phyloP scores from a whole-genome alignment of 2,329 filamentous ascomycete genomes.

The Magnaporthiopsis rhizophila region DNA sequence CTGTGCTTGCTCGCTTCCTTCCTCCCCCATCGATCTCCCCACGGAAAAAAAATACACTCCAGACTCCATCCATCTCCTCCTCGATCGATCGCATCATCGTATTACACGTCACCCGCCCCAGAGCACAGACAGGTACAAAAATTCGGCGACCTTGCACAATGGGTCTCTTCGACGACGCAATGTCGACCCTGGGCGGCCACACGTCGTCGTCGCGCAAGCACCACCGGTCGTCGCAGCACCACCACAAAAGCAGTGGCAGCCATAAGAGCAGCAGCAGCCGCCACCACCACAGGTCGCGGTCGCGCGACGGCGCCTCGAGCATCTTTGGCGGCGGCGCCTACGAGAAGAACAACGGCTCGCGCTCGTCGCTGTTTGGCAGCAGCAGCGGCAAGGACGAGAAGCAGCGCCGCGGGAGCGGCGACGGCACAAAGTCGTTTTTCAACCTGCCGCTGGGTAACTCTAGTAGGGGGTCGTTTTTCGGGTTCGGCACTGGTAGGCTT shows the following conservation, averaged over 20 bases:
- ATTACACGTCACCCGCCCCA: background rate
- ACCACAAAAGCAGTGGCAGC: slow-evolving; percentile 8
- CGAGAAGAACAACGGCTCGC: slow-evolving; percentile 18
- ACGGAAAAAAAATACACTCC: no score
- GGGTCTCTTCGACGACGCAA: slow-evolving; percentile 27
- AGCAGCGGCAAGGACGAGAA: slow-evolving; percentile 24
- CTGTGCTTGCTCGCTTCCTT: no score
- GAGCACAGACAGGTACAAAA: background rate
- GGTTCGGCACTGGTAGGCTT: slow-evolving; percentile 27
- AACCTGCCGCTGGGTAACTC: slow-evolving; percentile 29
- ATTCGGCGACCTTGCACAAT: slow-evolving; percentile 13
- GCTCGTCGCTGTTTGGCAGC: slow-evolving; percentile 23
- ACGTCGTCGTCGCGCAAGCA: slow-evolving; percentile 15
- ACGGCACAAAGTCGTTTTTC: slow-evolving; percentile 26
- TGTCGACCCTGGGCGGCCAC: slow-evolving; percentile 21
- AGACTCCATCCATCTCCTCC: no score
- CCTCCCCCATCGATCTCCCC: no score
- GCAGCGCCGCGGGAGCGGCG: slow-evolving; percentile 29
- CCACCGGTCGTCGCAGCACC: slow-evolving; percentile 10
- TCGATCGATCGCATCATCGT: no score
- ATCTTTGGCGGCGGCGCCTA: slow-evolving; percentile 14
- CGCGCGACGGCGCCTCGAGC: slow-evolving; percentile 17
- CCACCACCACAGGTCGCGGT: slow-evolving; percentile 24
- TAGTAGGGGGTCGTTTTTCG: slow-evolving; percentile 38
- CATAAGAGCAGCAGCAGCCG: slow-evolving; percentile 26